Conservation (phyloP, 2,329 filamentous ascomycete genomes). For the Pezicula carpinea region DNA sequence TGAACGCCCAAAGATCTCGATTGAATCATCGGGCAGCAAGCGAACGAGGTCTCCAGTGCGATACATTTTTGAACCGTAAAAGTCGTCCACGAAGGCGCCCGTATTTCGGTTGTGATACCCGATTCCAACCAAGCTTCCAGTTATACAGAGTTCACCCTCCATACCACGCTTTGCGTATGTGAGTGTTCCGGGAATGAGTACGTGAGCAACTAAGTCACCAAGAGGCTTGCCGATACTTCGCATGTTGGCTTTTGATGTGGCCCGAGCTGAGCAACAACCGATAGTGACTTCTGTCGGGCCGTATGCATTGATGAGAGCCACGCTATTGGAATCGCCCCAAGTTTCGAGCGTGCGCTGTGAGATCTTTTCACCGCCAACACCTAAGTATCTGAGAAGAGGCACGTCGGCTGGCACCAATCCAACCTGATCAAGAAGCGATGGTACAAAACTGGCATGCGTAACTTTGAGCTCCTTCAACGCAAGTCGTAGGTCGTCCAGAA, state of each 20-base stretch:
- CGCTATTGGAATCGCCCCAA: conserved; percentile 23
- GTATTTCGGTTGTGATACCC: conserved; percentile 57
- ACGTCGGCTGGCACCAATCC: background rate
- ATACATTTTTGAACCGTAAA: conserved; percentile 15
- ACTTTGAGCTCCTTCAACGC: conserved; percentile 25
- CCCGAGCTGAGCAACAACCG: conserved; percentile 50
- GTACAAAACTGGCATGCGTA: conserved; percentile 28
- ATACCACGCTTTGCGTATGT: conserved; percentile 23
- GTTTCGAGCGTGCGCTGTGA: conserved; percentile 24
- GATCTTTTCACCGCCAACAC: conserved; percentile 32
- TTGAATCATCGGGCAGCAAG: conserved; percentile 44
- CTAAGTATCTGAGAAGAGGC: background rate
- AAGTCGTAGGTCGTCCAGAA: conserved; percentile 23
- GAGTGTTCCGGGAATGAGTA: conserved; percentile 18
- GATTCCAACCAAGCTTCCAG: conserved; percentile 51
- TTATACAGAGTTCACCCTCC: conserved; percentile 27
- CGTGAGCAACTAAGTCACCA: conserved; percentile 31
- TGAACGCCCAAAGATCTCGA: conserved; percentile 53
- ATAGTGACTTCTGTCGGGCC: conserved; percentile 81
- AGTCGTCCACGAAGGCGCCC: conserved; percentile 44
- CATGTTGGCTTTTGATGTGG: conserved; percentile 5
- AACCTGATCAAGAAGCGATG: conserved; percentile 7
- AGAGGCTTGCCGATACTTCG: conserved; percentile 3
- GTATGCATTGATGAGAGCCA: conserved; percentile 47
- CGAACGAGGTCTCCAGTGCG: conserved; percentile 51